These are phyloP conservation scores for Flaveria brownii DNA, from an alignment of 129 eudicot species.

Conservation along the genomic window DNA sequence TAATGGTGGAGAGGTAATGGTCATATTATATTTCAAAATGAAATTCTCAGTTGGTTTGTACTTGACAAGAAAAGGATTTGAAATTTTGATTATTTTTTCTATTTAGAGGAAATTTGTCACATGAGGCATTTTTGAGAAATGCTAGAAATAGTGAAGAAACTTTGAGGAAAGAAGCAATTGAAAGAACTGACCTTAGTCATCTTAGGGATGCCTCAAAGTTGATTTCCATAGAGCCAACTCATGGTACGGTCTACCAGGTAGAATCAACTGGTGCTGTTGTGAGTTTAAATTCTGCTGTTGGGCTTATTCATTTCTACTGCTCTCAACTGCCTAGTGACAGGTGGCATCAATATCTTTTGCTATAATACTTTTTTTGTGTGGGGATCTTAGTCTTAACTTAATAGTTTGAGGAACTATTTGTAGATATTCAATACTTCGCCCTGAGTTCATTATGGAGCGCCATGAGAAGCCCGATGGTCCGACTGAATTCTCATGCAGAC, in stretches of 20 bases:
- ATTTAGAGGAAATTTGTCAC: constrained; percentile 82
- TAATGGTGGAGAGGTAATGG: constrained; percentile 92
- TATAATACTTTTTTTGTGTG: background rate
- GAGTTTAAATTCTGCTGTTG: constrained; percentile 98
- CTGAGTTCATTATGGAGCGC: constrained; percentile 93
- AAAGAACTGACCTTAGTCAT: constrained; percentile 95
- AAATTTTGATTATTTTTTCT: constrained; percentile 17
- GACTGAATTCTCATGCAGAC: constrained; percentile 90
- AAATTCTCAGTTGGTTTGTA: background rate
- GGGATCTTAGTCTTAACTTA: constrained; percentile 7
- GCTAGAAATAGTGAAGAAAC: constrained; percentile 98
- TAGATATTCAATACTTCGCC: constrained; percentile 96
- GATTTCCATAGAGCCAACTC: constrained; percentile 62
- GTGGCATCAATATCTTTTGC: constrained; percentile 35
- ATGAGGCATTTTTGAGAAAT: constrained; percentile 86
- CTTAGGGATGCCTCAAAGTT: constrained; percentile 64
- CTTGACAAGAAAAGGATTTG: background rate
- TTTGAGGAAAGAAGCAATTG: constrained; percentile 94
- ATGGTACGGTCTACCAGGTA: constrained; percentile 80
- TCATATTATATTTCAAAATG: background rate
- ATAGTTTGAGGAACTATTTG: background rate
- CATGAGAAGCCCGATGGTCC: constrained; percentile 85
- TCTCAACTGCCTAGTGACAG: constrained; percentile 99
- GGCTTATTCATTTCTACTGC: constrained; percentile 95
- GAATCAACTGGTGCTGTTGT: constrained; percentile 97